Evolutionary conservation across 768 basidiomycete species (phyloP).

Genomic region (Epithele typhae): DNA sequence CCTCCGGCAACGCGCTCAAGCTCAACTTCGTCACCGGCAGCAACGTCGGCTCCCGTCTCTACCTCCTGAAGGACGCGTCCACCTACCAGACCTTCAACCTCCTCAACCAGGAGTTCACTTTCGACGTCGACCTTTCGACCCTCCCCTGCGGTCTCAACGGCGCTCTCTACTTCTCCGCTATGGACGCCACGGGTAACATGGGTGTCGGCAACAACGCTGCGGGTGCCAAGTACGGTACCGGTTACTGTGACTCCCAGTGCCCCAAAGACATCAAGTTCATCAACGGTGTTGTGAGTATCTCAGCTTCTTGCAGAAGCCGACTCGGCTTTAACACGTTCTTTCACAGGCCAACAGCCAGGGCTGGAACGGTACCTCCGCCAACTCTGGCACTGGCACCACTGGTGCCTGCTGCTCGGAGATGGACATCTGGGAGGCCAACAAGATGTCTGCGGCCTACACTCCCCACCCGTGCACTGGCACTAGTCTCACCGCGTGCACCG

Average conservation of each 20-base stretch:
- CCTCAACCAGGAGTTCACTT: conserved; percentile 51
- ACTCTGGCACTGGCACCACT: conserved; percentile 23
- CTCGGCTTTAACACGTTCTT: conserved; percentile 11
- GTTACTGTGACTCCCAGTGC: conserved; percentile 62
- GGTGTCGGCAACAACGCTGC: conserved; percentile 46
- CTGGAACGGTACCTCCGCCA: conserved; percentile 20
- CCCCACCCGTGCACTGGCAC: conserved; percentile 29
- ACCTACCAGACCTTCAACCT: conserved; percentile 46
- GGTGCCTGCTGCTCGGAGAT: conserved; percentile 31
- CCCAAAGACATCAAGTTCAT: conserved; percentile 57
- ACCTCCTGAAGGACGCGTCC: conserved; percentile 40
- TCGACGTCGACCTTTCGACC: conserved; percentile 54
- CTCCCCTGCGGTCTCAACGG: conserved; percentile 58
- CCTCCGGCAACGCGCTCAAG: conserved; percentile 26
- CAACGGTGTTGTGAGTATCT: conserved; percentile 41
- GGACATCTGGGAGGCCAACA: conserved; percentile 33
- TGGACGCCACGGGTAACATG: conserved; percentile 52
- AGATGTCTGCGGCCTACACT: conserved; percentile 22
- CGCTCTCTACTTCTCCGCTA: conserved; percentile 54
- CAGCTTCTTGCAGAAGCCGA: too few species aligned
- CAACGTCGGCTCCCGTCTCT: conserved; percentile 36
- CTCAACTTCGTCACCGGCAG: conserved; percentile 29
- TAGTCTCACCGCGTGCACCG: conserved; percentile 44
- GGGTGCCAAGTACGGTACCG: conserved; percentile 57
- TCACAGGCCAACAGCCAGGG: conserved; percentile 26